Evolutionary conservation across 305 asterid species (phyloP), one percentile per base, ranked within the genome.

Genomic region (Fraxinus greggii): DNA sequence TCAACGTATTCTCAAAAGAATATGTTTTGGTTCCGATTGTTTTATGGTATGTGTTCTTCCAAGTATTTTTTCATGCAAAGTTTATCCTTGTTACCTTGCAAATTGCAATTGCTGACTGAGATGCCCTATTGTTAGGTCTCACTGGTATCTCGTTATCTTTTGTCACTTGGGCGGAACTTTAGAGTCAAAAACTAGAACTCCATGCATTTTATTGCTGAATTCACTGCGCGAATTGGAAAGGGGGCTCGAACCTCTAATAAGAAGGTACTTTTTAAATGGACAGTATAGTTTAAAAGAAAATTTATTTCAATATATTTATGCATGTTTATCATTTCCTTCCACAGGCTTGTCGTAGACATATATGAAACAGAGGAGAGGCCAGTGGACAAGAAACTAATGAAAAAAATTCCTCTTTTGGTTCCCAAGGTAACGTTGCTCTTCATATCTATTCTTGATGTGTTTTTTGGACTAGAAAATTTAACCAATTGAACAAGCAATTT

Each of bases 121-220:
- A 40, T 77, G 75, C 21, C 31, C 24, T 84, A 75, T 80, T 35
- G 61, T 81, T 79, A 92, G 95, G 92, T 78, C 38, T 56, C 93
- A 90, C 67, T 90, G 93, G 95, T 88, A 84, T 85, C 95, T 92
- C 61, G 81, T 92, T 82, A 88, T 92, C 86, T 86, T 89, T 32
- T 92, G 92, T 78, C 84, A 92, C 86, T 77, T 92, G n/a, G 90
- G 86, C 0, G 86, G 82, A 87, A 85, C 86, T 77, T 33, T 48
- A 10, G 45, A 81, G 51, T 84, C 91, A 33, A 42, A 81, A 26
- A 40, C 82, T 23, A 65, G 24, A 42, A 65, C 89, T 76, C 92
- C 90, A 3, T 92, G 90, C 84, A 85, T 89, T 88, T 75, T 92
- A 82, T 84, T 88, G 42, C 87, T 92, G 69, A 93, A 90, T 85